Evolutionary conservation across 2,329 filamentous ascomycete species (phyloP).

Genomic region (Hymenoscyphus repandus): DNA sequence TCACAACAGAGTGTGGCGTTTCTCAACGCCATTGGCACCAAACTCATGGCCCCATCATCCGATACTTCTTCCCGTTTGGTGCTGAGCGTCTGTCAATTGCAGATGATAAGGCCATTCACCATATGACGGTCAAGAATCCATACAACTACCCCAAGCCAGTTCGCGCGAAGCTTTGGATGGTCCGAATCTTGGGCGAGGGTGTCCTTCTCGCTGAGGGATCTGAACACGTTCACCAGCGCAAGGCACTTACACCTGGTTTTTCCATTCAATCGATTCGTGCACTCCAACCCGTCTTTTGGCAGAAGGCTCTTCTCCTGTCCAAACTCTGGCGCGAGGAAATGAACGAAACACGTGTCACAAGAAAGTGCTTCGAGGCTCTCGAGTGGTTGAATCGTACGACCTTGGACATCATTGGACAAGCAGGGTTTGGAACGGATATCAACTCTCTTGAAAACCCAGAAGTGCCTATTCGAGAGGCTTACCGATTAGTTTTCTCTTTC

Average conservation of each 20-base stretch:
- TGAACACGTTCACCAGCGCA: conserved; percentile 50
- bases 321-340: conserved; percentile 46
- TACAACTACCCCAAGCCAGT: conserved; percentile 65
- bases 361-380: conserved; percentile 27
- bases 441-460: conserved; percentile 56
- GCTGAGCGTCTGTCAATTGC: conserved; percentile 39
- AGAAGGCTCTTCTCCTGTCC: conserved; percentile 54
- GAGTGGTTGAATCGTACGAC: conserved; percentile 61
- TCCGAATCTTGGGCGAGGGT: conserved; percentile 63
- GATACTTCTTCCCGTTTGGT: conserved; percentile 43
- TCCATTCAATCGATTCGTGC: conserved; percentile 76
- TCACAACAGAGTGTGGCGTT: conserved; percentile 37
- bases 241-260: conserved; percentile 74
- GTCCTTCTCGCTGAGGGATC: conserved; percentile 74
- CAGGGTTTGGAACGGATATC: conserved; percentile 67
- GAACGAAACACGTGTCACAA: conserved; percentile 30
- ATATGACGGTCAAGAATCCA: conserved; percentile 45
- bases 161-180: conserved; percentile 49
- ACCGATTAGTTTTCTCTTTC: conserved; percentile 42
- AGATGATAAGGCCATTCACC: conserved; percentile 39
- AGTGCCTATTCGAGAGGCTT: conserved; percentile 52
- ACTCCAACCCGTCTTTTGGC: conserved; percentile 77
- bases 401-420: conserved; percentile 68
- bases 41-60: conserved; percentile 37
- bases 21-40: conserved; percentile 39